These are phyloP conservation scores for Neonectria faginata DNA, from an alignment of 2,329 filamentous ascomycete species.

Conservation along the genomic window DNA sequence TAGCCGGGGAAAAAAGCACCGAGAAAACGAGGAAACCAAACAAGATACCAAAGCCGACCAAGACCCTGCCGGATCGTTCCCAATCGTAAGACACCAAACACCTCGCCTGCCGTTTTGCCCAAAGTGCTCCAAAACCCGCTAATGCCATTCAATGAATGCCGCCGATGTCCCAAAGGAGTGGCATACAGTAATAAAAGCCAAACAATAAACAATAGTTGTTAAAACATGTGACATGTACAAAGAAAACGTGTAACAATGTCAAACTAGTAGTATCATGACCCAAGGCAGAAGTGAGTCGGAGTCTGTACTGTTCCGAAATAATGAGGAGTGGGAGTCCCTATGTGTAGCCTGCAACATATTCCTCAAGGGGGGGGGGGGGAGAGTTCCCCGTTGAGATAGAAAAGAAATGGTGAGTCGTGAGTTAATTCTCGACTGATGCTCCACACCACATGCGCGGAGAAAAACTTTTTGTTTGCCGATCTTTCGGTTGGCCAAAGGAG, in stretches of 20 bases:
- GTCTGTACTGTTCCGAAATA: conserved; percentile 19
- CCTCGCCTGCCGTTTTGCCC: conserved; percentile 29
- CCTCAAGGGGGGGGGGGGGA: neutral
- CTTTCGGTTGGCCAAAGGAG: neutral
- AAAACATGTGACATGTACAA: conserved; percentile 34
- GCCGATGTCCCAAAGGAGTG: neutral
- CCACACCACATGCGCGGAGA: neutral
- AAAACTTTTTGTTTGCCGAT: conserved; percentile 4
- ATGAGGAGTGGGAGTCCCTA: conserved; percentile 1
- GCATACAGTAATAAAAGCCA: conserved; percentile 9
- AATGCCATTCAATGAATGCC: conserved; percentile 14
- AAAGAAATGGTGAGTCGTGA: conserved; percentile 10
- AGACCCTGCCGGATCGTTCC: conserved; percentile 18
- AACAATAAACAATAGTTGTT: conserved; percentile 29
- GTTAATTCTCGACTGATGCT: conserved; percentile 4
- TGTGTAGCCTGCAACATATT: conserved; percentile 16
- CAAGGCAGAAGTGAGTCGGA: conserved; percentile 14
- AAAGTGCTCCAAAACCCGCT: conserved; percentile 20
- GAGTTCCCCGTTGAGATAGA: neutral
- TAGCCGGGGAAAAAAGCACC: conserved; percentile 22
- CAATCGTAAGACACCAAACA: conserved; percentile 31
- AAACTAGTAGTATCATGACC: conserved; percentile 27
- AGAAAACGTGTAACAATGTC: conserved; percentile 10
- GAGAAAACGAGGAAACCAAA: conserved; percentile 11
- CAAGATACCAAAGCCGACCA: conserved; percentile 13